Conservation (phyloP, 1,284 basidiomycete species). For the Leccinum proliferum region DNA sequence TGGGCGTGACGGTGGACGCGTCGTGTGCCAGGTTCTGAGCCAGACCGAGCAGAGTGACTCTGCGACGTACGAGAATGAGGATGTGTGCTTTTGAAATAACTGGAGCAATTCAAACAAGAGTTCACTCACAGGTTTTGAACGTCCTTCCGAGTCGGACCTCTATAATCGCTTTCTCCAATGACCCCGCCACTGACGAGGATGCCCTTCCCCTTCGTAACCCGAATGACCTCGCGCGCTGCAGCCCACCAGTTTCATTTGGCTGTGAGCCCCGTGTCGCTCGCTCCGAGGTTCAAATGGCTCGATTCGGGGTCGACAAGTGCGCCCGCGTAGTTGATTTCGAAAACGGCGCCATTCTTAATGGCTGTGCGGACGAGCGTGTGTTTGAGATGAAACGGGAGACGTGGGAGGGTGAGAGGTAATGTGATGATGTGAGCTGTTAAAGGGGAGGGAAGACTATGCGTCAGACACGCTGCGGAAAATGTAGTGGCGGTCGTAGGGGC, state of each 20-base stretch:
- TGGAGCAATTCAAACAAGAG: neutral
- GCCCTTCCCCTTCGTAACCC: constrained; percentile 74
- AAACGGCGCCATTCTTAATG: constrained; percentile 77
- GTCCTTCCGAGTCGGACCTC: constrained; percentile 53
- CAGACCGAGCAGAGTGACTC: constrained; percentile 61
- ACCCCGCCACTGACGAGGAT: constrained; percentile 66
- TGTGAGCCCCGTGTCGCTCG: constrained; percentile 44
- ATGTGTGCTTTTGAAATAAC: neutral
- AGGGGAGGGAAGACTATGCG: constrained; percentile 73
- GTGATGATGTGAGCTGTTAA: constrained; percentile 80
- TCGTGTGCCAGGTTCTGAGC: constrained; percentile 62
- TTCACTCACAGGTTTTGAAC: constrained; percentile 65
- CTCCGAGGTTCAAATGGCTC: constrained; percentile 39
- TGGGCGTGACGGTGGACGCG: constrained; percentile 53
- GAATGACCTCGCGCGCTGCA: constrained; percentile 61
- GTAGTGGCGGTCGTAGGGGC: constrained; percentile 65
- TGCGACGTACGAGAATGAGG: constrained; percentile 17
- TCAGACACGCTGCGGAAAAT: constrained; percentile 76
- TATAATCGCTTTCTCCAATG: constrained; percentile 48
- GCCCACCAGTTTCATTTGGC: constrained; percentile 82
- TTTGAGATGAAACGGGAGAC: constrained; percentile 77
- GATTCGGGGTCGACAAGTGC: constrained; percentile 57
- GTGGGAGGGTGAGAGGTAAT: constrained; percentile 73
- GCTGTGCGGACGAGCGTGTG: constrained; percentile 79
- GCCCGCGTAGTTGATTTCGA: constrained; percentile 77